Percentiles rank a stretch among this genome's conserved stretches.
phyloP scores from a whole-genome alignment of 257 asterid species.

The Rubia yunnanensis region DNA sequence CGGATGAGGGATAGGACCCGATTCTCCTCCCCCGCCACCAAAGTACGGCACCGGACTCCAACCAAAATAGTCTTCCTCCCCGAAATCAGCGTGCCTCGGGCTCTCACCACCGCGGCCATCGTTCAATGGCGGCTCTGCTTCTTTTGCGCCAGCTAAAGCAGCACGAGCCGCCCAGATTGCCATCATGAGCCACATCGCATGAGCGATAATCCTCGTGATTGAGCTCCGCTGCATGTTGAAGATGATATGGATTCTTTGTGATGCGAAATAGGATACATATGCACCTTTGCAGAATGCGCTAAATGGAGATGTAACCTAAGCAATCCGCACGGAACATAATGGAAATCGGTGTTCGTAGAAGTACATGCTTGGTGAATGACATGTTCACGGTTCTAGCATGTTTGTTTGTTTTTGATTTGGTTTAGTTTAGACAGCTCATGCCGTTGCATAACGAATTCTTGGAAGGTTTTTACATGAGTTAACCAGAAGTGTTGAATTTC shows the following conservation, averaged over 20 bases:
- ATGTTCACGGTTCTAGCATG: slow-evolving; percentile 32
- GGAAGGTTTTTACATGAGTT: background rate
- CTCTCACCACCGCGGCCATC: background rate
- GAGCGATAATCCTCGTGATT: slow-evolving; percentile 14
- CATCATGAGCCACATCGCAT: slow-evolving; percentile 4
- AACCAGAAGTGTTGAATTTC: too few species aligned
- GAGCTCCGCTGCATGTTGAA: slow-evolving; percentile 1
- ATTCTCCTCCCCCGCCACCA: slow-evolving; percentile 15
- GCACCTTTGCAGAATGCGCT: background rate
- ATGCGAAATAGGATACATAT: background rate
- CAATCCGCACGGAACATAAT: slow-evolving; percentile 3
- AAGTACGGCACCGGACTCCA: slow-evolving; percentile 29
- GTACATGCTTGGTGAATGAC: slow-evolving; percentile 28
- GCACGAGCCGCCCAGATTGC: background rate
- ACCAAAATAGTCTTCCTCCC: slow-evolving; percentile 19
- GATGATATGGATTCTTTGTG: background rate
- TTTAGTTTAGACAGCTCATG: slow-evolving; percentile 13
- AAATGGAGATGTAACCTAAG: background rate
- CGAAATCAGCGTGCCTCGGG: background rate
- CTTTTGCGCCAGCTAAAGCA: background rate
- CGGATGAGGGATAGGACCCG: slow-evolving; percentile 33
- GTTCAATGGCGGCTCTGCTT: slow-evolving; percentile 7
- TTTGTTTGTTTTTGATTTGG: background rate
- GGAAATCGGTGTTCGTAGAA: background rate
- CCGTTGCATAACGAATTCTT: slow-evolving; percentile 2